These are phyloP conservation scores for Penicillium italicum DNA, from an alignment of 2,329 filamentous ascomycete genomes.

Conservation along the genomic window DNA sequence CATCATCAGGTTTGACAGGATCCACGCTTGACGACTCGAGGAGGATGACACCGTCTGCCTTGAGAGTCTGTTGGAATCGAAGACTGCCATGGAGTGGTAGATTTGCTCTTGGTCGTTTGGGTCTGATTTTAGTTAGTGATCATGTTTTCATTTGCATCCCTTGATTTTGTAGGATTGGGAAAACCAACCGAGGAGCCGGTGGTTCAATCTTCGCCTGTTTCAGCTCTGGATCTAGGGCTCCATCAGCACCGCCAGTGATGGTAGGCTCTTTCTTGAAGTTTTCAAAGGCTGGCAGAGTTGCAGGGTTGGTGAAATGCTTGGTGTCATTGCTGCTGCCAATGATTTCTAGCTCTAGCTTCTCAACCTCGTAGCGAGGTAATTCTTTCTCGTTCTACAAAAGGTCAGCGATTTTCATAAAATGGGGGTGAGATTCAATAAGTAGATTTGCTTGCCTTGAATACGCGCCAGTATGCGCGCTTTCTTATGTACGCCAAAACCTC, in stretches of 20 bases:
- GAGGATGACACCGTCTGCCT: conserved; percentile 8
- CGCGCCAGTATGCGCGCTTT: conserved; percentile 8
- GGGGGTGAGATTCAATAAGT: too few species aligned
- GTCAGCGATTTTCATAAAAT: neutral
- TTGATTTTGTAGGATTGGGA: too few species aligned
- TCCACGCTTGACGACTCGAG: conserved; percentile 6
- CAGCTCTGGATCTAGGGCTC: conserved; percentile 6
- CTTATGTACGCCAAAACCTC: conserved; percentile 3
- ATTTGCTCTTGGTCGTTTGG: conserved; percentile 6
- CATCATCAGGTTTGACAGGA: neutral
- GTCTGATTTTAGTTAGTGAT: neutral
- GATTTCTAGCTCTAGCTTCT: conserved; percentile 11
- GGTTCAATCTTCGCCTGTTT: conserved; percentile 7
- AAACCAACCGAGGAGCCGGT: conserved; percentile 1
- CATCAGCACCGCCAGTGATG: conserved; percentile 10
- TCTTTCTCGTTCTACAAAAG: conserved; percentile 6
- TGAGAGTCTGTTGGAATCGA: conserved; percentile 1
- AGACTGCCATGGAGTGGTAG: conserved; percentile 2
- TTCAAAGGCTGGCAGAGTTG: conserved; percentile 1
- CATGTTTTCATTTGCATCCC: neutral
- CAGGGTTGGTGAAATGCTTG: conserved; percentile 4
- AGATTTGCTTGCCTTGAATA: neutral
- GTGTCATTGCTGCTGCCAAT: conserved; percentile 13
- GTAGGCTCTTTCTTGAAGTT: conserved; percentile 13
- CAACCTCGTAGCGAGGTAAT: conserved; percentile 7